Evolutionary conservation across 768 basidiomycete genomes (phyloP), one percentile per base, ranked within the genome.

Genomic region (Postia placenta): DNA sequence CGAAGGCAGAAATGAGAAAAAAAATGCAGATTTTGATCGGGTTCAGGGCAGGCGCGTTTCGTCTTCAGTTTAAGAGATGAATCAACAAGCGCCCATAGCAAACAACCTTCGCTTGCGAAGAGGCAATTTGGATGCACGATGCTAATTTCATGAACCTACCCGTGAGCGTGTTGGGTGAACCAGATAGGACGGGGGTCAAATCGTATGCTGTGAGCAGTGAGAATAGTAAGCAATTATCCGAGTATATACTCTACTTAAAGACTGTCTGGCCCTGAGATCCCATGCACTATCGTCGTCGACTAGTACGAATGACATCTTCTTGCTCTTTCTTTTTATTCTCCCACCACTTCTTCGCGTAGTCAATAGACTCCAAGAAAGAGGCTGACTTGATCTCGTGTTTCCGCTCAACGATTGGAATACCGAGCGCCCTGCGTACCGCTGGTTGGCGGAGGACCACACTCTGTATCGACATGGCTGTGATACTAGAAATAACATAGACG

Each of bases 401-500:
- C 3, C n/a, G 15, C 11, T 56, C 51, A 17, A 65, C 43, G 35
- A 54, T 14, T 2, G 68, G 66, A 50, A 76, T 67, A 42, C 60
- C 56, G 22, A 77, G 61, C 9, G 59, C 42, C 23, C 61, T 62
- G 27, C 79, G 74, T 35, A 80, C 63, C 6, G 64, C 59, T 19
- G 70, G 66, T 7, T 62, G 54, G 28, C 73, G 73, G 20, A 85
- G 64, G 42, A 78, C 6, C 7, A 63, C 24, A 4, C 75, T 72
- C 57, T 86, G 84, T 11, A 72, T 24, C 28, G 72, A 63, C 26
- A 78, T 69, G 48, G 75, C 39, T 3, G 52, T 0, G 59, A 79
- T 72, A 51, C 80, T 75, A 35, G 76, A 70, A 2, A 75, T 61
- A 66, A 84, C 70, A 65, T 83, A 80, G 48, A 85, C 56, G 52